Conservation (phyloP, 805 yeast species). For the Starmerella powellii region DNA sequence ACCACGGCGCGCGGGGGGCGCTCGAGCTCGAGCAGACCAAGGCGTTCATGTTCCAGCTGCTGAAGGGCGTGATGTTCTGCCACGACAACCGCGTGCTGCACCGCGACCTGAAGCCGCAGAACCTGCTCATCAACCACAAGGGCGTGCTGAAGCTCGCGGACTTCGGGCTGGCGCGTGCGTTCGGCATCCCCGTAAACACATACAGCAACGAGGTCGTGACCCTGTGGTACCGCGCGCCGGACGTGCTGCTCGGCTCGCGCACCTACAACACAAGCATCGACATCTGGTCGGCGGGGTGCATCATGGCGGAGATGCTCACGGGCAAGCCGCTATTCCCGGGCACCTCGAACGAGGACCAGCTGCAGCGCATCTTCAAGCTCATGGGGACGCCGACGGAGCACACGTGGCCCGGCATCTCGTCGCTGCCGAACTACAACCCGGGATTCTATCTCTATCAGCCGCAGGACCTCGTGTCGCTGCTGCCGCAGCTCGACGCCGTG, state of each 20-base stretch:
- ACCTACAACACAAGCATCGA: conserved; percentile 95
- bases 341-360: conserved; percentile 88
- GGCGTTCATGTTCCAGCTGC: conserved; percentile 86
- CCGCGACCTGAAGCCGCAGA: conserved; percentile 86
- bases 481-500: conserved; percentile 57
- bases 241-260: conserved; percentile 85
- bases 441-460: conserved; percentile 79
- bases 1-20: conserved; percentile 64
- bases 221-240: conserved; percentile 96
- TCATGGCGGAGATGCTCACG: conserved; percentile 96
- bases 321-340: conserved; percentile 96
- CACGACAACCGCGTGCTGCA: conserved; percentile 77
- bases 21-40: conserved; percentile 62
- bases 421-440: conserved; percentile 65
- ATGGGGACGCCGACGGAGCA: conserved; percentile 95
- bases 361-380: conserved; percentile 76
- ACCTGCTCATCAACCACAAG: conserved; percentile 71
- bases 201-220: conserved; percentile 97
- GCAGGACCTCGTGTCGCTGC: conserved; percentile 62
- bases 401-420: conserved; percentile 93
- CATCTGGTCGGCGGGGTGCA: conserved; percentile 98
- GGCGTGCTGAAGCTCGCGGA: conserved; percentile 93
- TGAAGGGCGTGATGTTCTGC: conserved; percentile 79
- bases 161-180: conserved; percentile 94
- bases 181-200: conserved; percentile 95